Percentiles rank a stretch among this genome's conserved stretches.
phyloP scores from a whole-genome alignment of 1,139 yeast genomes.

The Kurtzmaniella quercitrusa region DNA sequence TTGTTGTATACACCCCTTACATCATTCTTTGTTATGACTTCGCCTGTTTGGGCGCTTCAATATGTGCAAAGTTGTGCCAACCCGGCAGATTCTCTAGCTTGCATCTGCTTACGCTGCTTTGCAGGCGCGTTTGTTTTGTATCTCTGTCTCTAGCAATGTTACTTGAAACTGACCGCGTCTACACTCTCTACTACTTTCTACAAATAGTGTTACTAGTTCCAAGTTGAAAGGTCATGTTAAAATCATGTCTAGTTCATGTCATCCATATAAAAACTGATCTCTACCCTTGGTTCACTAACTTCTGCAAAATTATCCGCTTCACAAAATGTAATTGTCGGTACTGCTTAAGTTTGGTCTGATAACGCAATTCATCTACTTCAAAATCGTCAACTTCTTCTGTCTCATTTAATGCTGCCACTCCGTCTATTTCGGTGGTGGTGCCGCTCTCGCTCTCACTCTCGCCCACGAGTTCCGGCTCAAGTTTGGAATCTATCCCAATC shows the following conservation, averaged over 20 bases:
- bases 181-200: background rate
- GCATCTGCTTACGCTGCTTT: background rate
- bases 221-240: no score
- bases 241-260: background rate
- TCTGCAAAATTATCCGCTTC: background rate
- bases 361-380: background rate
- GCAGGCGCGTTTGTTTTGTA: background rate
- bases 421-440: background rate
- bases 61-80: background rate
- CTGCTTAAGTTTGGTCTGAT: background rate
- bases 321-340: conserved; percentile 1
- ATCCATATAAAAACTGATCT: background rate
- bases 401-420: background rate
- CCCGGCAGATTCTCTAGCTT: background rate
- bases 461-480: background rate
- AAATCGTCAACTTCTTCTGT: background rate
- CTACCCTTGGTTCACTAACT: background rate
- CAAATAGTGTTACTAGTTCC: background rate
- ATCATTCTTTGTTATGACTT: background rate
- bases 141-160: background rate
- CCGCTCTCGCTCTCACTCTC: background rate
- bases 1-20: no score
- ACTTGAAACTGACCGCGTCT: background rate
- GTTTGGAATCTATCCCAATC: background rate
- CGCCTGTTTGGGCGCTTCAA: background rate